Conservation (phyloP, 1,139 yeast species). For the Meyerozyma athensensis region DNA sequence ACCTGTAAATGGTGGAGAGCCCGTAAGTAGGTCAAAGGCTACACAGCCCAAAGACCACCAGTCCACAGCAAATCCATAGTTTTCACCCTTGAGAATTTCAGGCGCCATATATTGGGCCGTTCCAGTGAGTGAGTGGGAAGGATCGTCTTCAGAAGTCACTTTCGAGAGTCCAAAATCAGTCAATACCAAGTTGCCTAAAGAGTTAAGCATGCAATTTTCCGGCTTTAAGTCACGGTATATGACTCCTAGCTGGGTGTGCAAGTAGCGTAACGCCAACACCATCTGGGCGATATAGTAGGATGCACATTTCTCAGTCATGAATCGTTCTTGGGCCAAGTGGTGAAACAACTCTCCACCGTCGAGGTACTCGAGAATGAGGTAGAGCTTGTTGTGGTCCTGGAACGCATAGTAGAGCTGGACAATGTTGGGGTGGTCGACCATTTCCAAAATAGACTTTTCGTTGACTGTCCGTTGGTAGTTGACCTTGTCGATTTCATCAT, state of each 20-base stretch:
- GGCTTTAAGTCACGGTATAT: conserved; percentile 92
- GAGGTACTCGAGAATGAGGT: conserved; percentile 76
- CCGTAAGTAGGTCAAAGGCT: conserved; percentile 79
- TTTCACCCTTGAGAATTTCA: conserved; percentile 77
- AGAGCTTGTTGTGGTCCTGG: conserved; percentile 78
- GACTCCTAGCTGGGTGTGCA: conserved; percentile 70
- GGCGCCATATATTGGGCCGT: conserved; percentile 98
- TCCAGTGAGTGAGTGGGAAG: conserved; percentile 73
- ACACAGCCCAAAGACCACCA: conserved; percentile 98
- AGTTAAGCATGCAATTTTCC: conserved; percentile 82
- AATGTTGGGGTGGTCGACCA: conserved; percentile 73
- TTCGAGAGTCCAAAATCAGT: conserved; percentile 93
- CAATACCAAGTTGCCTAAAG: conserved; percentile 72
- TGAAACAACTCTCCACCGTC: conserved; percentile 93
- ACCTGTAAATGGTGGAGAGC: conserved; percentile 94
- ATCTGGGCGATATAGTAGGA: conserved; percentile 85
- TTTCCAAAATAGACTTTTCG: conserved; percentile 39
- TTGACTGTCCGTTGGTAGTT: conserved; percentile 26
- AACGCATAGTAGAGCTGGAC: conserved; percentile 86
- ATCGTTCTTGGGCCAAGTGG: conserved; percentile 52
- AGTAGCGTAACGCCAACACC: conserved; percentile 72
- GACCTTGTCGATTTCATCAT: conserved; percentile 13
- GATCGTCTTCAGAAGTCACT: conserved; percentile 46
- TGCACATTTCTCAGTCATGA: conserved; percentile 66
- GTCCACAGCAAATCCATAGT: conserved; percentile 85